A percentile compares a stretch with the other conserved stretches of the same genome.
These are phyloP conservation scores for Crepidotus variabilis DNA, from an alignment of 768 basidiomycete species.

Conservation along the genomic window DNA sequence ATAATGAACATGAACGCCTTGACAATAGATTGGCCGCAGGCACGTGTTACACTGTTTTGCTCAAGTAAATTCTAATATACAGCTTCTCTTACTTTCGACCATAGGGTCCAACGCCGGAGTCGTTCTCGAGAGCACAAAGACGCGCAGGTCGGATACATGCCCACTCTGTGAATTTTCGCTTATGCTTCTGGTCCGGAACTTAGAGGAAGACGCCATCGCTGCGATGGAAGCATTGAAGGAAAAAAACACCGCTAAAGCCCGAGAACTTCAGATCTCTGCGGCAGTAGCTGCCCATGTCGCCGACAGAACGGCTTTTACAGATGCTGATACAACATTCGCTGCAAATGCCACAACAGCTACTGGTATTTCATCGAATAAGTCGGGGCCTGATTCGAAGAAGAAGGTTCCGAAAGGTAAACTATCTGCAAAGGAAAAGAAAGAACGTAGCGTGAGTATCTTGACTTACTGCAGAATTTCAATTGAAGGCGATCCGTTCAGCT, in stretches of 20 bases:
- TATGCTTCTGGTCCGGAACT: background rate
- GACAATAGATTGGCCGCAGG: conserved; percentile 92
- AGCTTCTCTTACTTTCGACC: background rate
- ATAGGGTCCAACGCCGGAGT: conserved; percentile 58
- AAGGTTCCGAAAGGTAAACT: conserved; percentile 62
- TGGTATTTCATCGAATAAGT: conserved; percentile 28
- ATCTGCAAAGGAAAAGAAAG: conserved; percentile 80
- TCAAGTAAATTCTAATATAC: conserved; percentile 6
- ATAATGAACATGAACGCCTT: conserved; percentile 93
- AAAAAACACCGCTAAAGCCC: conserved; percentile 27
- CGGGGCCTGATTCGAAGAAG: conserved; percentile 41
- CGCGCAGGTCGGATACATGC: conserved; percentile 48
- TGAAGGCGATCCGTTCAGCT: conserved; percentile 28
- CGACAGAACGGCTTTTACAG: conserved; percentile 38
- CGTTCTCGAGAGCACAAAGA: conserved; percentile 53
- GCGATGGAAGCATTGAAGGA: conserved; percentile 51
- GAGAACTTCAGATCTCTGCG: conserved; percentile 29
- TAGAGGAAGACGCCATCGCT: conserved; percentile 59
- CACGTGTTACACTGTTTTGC: conserved; percentile 22
- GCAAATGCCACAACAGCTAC: conserved; percentile 37
- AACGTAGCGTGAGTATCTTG: conserved; percentile 53
- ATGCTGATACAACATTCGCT: conserved; percentile 37
- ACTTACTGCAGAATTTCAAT: too few relatives aligned
- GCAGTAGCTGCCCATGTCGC: conserved; percentile 19
- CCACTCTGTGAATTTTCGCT: background rate